A percentile compares a stretch with the other conserved stretches of the same genome.
Evolutionary conservation across 1,284 basidiomycete species (phyloP).

Genomic region (Inonotus obliquus): DNA sequence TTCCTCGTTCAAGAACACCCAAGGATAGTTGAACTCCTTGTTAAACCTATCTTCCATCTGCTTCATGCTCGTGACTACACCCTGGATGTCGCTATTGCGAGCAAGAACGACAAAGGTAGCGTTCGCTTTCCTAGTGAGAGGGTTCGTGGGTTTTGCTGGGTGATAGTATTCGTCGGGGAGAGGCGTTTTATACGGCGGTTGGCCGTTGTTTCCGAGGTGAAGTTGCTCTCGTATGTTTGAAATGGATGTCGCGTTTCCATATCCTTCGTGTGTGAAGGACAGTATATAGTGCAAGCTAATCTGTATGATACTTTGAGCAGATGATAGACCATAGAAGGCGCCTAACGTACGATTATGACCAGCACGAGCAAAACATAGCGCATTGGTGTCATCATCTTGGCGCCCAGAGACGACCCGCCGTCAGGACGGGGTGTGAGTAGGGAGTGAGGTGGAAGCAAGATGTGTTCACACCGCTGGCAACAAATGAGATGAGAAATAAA

Average conservation of each 20-base stretch:
- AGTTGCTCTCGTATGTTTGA: constrained; percentile 47
- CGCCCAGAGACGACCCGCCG: constrained; percentile 5
- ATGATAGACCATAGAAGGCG: not conserved
- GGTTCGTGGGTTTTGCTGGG: constrained; percentile 31
- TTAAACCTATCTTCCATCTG: constrained; percentile 84
- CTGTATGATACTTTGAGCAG: constrained; percentile 31
- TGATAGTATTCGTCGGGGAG: constrained; percentile 55
- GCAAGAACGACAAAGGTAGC: constrained; percentile 86
- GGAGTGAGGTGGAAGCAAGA: not conserved
- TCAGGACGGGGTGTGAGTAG: not conserved
- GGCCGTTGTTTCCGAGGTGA: constrained; percentile 22
- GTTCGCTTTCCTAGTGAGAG: constrained; percentile 62
- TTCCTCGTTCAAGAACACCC: constrained; percentile 83
- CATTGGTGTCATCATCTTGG: constrained; percentile 73
- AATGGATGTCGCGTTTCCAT: constrained; percentile 61
- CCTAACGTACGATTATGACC: constrained; percentile 51
- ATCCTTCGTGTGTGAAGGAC: constrained; percentile 65
- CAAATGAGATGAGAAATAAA: not conserved
- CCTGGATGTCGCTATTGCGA: constrained; percentile 75
- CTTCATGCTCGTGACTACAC: constrained; percentile 69
- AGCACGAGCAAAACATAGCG: constrained; percentile 68
- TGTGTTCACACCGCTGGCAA: not conserved
- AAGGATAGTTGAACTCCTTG: constrained; percentile 80
- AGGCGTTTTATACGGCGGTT: constrained; percentile 48
- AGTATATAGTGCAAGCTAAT: constrained; percentile 69